phyloP scores from a whole-genome alignment of 331 rosid genomes.

The Dryas integrifolia region DNA sequence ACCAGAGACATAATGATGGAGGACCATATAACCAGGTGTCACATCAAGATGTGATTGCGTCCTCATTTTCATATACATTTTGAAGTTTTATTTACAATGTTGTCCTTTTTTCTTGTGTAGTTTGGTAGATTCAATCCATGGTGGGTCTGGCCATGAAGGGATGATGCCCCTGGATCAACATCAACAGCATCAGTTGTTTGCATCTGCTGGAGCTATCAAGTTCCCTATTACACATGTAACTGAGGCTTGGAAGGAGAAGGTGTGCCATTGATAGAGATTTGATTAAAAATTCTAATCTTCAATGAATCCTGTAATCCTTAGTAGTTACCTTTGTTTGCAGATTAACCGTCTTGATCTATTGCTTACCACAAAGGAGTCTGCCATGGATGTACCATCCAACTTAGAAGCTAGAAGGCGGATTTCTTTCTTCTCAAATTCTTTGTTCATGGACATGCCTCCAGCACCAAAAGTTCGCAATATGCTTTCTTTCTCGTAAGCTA shows the following conservation, averaged over 20 bases:
- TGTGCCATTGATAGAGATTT: constrained; percentile 28
- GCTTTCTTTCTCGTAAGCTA: constrained; percentile 97
- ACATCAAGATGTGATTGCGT: constrained; percentile 16
- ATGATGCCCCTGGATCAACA: constrained; percentile 62
- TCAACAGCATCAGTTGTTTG: constrained; percentile 76
- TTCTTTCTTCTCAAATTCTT: constrained; percentile 91
- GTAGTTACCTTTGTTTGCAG: constrained; percentile 34
- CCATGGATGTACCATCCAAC: constrained; percentile 98
- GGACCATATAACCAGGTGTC: constrained; percentile 60
- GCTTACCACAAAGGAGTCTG: constrained; percentile 97
- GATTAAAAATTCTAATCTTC: background rate
- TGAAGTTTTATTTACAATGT: constrained; percentile 6
- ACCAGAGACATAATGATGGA: constrained; percentile 93
- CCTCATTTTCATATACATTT: background rate
- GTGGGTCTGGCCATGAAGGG: constrained; percentile 68
- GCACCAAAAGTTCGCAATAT: constrained; percentile 98
- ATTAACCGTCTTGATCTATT: constrained; percentile 71
- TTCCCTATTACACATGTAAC: constrained; percentile 72
- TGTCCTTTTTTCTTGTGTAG: constrained; percentile 40
- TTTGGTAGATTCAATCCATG: constrained; percentile 63
- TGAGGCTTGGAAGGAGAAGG: constrained; percentile 99
- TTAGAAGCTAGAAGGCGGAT: constrained; percentile 97
- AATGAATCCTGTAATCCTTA: background rate
- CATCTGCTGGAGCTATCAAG: constrained; percentile 85
- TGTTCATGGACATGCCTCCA: constrained; percentile 93